These are phyloP conservation scores for Xylariales sp. DNA, from an alignment of 2,329 filamentous ascomycete species.

Conservation along the genomic window DNA sequence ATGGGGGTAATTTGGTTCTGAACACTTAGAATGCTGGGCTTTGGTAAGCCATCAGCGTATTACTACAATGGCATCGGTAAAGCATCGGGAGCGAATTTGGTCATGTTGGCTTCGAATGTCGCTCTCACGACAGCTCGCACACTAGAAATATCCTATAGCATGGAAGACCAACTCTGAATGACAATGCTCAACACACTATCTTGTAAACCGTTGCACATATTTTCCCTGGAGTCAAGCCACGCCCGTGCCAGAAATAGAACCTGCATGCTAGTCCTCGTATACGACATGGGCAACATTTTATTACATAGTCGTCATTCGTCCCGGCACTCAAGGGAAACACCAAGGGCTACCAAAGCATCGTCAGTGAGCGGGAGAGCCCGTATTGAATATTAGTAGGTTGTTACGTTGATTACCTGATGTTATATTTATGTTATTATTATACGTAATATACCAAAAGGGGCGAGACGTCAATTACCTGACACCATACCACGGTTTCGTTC, in stretches of 20 bases:
- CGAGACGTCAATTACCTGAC: neutral
- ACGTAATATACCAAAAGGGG: constrained; percentile 4
- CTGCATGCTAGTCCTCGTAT: constrained; percentile 23
- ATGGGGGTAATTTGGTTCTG: constrained; percentile 8
- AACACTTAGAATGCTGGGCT: constrained; percentile 4
- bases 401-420: constrained; percentile 2
- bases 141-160: constrained; percentile 18
- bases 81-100: constrained; percentile 4
- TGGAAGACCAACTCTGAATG: constrained; percentile 12
- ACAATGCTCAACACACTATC: constrained; percentile 5
- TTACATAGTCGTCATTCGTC: constrained; percentile 26
- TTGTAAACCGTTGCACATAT: constrained; percentile 19
- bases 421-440: constrained; percentile 11
- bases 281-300: constrained; percentile 20
- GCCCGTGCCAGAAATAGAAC: constrained; percentile 12
- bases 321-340: constrained; percentile 14
- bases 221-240: constrained; percentile 10
- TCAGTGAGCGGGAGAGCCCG: constrained; percentile 15
- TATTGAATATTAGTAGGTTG: neutral
- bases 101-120: constrained; percentile 1
- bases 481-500: neutral
- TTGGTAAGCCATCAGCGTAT: constrained; percentile 6
- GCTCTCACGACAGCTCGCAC: constrained; percentile 15
- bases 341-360: constrained; percentile 19
- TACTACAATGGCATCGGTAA: constrained; percentile 7